Conservation (phyloP, 2,329 filamentous ascomycete species). For the Calonectria leucothoes region DNA sequence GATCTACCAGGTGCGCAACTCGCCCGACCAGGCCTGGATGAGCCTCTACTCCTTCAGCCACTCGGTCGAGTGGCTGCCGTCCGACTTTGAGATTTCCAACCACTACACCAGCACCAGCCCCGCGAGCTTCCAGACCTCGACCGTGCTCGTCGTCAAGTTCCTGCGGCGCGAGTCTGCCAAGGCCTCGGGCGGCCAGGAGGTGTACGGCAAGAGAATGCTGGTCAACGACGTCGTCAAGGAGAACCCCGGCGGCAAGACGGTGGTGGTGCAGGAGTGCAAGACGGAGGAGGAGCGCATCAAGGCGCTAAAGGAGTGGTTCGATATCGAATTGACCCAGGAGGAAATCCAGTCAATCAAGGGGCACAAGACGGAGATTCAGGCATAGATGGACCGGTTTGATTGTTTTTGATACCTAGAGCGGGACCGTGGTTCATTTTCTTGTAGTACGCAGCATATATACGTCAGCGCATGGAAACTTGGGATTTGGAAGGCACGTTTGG, state of each 20-base stretch:
- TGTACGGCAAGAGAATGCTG: conserved; percentile 66
- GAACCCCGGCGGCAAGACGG: conserved; percentile 62
- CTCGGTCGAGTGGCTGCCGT: conserved; percentile 67
- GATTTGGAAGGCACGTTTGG: not conserved
- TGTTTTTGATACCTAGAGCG: not conserved
- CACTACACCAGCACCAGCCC: conserved; percentile 63
- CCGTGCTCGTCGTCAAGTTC: conserved; percentile 65
- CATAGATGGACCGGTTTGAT: conserved; percentile 29
- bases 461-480: not conserved
- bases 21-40: conserved; percentile 62
- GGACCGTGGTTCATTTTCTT: not conserved
- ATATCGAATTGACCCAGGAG: conserved; percentile 60
- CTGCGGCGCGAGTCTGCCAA: conserved; percentile 55
- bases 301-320: conserved; percentile 64
- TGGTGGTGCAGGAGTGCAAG: conserved; percentile 57
- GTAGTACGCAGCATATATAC: not conserved
- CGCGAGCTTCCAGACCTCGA: conserved; percentile 65
- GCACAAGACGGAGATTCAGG: conserved; percentile 57
- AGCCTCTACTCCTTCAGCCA: conserved; percentile 75
- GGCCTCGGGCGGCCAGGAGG: conserved; percentile 55
- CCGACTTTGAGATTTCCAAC: conserved; percentile 72
- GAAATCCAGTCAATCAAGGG: conserved; percentile 64
- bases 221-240: conserved; percentile 63
- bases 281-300: conserved; percentile 66
- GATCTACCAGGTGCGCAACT: conserved; percentile 72